Evolutionary conservation across 371 early-diverging fungal species (phyloP).

Genomic region (Chytridium lagenaria): DNA sequence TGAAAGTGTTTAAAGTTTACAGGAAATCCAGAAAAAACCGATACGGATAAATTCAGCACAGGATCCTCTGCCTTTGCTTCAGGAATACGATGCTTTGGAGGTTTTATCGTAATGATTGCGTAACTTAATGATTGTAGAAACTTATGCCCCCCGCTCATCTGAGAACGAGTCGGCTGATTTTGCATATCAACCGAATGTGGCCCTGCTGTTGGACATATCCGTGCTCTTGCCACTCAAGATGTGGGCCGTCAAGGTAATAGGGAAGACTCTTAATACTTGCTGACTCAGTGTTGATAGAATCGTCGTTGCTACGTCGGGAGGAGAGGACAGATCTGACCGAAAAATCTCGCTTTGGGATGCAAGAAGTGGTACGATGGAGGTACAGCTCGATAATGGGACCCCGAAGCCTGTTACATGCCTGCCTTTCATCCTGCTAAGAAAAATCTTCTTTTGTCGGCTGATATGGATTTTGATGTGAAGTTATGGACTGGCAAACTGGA

Average conservation of each 20-base stretch:
- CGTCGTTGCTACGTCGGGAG: constrained; percentile 50
- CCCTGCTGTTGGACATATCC: constrained; percentile 41
- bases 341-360: constrained; percentile 56
- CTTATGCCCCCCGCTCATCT: constrained; percentile 39
- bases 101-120: constrained; percentile 5
- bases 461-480: constrained; percentile 61
- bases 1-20: background rate
- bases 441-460: constrained; percentile 46
- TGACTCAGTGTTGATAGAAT: constrained; percentile 30
- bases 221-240: constrained; percentile 47
- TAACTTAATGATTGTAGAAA: constrained; percentile 24
- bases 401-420: constrained; percentile 49
- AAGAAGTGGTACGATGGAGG: constrained; percentile 38
- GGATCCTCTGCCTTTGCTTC: background rate
- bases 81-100: constrained; percentile 5
- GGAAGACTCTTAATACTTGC: background rate
- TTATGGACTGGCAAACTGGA: constrained; percentile 54
- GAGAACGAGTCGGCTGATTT: constrained; percentile 47
- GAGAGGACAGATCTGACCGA: constrained; percentile 47
- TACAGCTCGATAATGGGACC: constrained; percentile 53
- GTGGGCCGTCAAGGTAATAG: constrained; percentile 38
- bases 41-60: constrained; percentile 19
- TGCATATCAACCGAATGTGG: constrained; percentile 48
- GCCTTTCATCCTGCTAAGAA: constrained; percentile 48
- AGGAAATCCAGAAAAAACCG: constrained; percentile 7